phyloP scores from a whole-genome alignment of 106 monocot genomes.

The Ottelia alismoides region DNA sequence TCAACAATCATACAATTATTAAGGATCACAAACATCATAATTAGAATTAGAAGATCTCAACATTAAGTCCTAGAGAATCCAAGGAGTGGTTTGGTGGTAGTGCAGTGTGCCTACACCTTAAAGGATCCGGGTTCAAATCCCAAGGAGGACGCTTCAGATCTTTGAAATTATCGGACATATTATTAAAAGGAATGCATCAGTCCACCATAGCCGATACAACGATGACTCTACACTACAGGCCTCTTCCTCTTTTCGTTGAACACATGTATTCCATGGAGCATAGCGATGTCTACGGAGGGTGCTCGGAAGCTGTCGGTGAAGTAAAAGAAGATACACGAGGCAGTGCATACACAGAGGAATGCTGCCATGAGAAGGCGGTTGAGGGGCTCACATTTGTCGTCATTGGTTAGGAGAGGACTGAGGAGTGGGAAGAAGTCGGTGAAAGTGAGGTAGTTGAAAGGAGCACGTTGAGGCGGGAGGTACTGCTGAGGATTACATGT shows the following conservation, averaged over 20 bases:
- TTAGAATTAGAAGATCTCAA: too few species aligned
- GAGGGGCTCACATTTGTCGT: constrained; percentile 27
- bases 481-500: constrained; percentile 49
- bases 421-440: too few species aligned
- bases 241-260: constrained; percentile 26
- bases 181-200: constrained; percentile 44
- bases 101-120: too few species aligned
- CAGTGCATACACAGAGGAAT: constrained; percentile 36
- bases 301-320: constrained; percentile 56
- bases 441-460: constrained; percentile 62
- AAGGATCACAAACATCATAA: too few species aligned
- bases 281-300: constrained; percentile 27
- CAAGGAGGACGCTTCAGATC: too few species aligned
- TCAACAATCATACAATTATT: too few species aligned
- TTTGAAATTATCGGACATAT: too few species aligned
- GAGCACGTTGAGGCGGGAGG: constrained; percentile 56
- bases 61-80: too few species aligned
- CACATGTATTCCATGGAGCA: constrained; percentile 30
- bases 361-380: constrained; percentile 22
- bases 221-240: constrained; percentile 14
- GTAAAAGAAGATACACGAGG: constrained; percentile 62
- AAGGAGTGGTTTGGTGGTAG: too few species aligned
- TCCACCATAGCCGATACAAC: constrained; percentile 32
- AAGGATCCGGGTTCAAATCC: too few species aligned
- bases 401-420: constrained; percentile 47